Evolutionary conservation across 2,329 filamentous ascomycete genomes (phyloP), one percentile per base, ranked within the genome.

Genomic region (Ophiosphaerella herpotricha): DNA sequence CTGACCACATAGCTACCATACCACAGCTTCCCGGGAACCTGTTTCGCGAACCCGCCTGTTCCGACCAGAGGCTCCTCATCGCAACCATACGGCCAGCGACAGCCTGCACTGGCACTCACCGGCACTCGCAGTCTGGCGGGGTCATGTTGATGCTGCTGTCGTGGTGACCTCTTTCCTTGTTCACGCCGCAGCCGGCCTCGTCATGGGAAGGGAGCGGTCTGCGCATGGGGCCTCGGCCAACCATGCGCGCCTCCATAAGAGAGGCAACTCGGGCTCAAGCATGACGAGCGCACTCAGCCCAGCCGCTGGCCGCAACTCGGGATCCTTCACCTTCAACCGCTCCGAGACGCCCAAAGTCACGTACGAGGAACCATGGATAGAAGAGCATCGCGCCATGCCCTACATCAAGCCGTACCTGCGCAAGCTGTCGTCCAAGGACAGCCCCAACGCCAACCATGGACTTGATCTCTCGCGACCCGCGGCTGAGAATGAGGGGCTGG

Each of bases 391-490:
- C 36, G 60, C 67, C 54, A 56, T 63, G 56, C 54, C 66, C 60
- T 81, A 80, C 64, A 78, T 82, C 66, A 84, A 83, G 64, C 81
- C 82, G 2, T 78, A 83, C 51, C 70, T 82, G 44, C 77, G 80
- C 43, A 83, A 82, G 64, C 72, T 80, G 54, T 79, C 80, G 16
- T 73, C 74, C 39, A 75, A 78, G 51, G 79, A 80, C 57, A 73
- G 75, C 44, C 72, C 74, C 39, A 46, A 75, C 45, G 72, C 74
- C 39, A 46, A 26, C 43, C 39, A 35, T 37, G 76, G 77, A 16
- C 76, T 84, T 46, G 82, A 85, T 61, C 71, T 84, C 21, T 82
- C 80, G 29, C 78, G 80, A 29, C 78, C 82, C 3, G 77, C 78
- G 5, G 75, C 78, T 12, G 82, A 85, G 56, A 81, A 83, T 53